These are phyloP conservation scores for Chiua virens DNA, from an alignment of 768 basidiomycete species.

Conservation along the genomic window DNA sequence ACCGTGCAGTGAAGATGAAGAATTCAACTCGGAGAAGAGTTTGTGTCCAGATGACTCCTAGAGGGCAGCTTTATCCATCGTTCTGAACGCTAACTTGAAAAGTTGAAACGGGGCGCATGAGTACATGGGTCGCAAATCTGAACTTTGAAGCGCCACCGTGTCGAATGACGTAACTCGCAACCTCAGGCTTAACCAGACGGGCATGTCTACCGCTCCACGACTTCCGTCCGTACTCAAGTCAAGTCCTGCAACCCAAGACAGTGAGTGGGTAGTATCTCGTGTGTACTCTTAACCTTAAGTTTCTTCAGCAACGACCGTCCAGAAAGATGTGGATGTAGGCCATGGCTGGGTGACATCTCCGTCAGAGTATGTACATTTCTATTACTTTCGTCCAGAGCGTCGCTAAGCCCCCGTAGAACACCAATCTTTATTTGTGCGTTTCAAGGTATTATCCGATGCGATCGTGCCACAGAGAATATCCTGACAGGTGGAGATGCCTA, in stretches of 20 bases:
- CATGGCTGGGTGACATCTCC: constrained; percentile 66
- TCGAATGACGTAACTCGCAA: too few species aligned
- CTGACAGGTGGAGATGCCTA: constrained; percentile 2
- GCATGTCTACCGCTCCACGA: constrained; percentile 26
- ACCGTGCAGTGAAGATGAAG: too few species aligned
- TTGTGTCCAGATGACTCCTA: too few species aligned
- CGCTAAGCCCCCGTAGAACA: constrained; percentile 46
- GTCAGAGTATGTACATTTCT: constrained; percentile 49
- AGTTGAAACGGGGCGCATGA: too few species aligned
- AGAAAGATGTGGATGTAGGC: constrained; percentile 50
- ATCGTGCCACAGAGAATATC: not conserved
- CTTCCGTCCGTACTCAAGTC: constrained; percentile 36
- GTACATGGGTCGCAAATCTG: too few species aligned
- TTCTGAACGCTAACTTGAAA: too few species aligned
- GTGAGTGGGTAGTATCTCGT: constrained; percentile 14
- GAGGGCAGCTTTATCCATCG: too few species aligned
- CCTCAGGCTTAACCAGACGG: too few species aligned
- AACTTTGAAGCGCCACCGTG: too few species aligned
- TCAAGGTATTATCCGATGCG: constrained; percentile 38
- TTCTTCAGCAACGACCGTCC: constrained; percentile 49
- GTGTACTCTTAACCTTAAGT: not conserved
- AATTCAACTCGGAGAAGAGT: too few species aligned
- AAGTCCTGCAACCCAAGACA: constrained; percentile 31
- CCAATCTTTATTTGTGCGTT: constrained; percentile 80
- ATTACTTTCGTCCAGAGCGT: not conserved